Base-by-base conservation (phyloP, 2,329 filamentous ascomycete species). In the Clathrospora elynae region DNA sequence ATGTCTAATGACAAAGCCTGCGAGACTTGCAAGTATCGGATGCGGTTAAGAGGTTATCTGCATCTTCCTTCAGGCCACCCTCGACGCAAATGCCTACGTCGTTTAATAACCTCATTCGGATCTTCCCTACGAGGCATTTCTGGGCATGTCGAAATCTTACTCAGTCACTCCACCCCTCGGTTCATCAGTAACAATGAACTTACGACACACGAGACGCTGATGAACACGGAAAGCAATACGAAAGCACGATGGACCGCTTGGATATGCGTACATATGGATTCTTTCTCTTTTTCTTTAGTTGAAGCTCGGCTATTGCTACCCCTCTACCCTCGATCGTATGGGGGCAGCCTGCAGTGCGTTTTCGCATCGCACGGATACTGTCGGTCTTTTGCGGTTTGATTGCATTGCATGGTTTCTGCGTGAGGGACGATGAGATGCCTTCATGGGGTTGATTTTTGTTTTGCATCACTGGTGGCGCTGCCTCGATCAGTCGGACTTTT, bases 371-470 rank as follows among this genome's bases (percentile, higher is more conserved):
- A 44, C 37, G 36, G 47, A 54, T 54, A 45, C 42, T 42, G 34
- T 35, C 29, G 24, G 44, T 53, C 45, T 34, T 51, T 53, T 46
- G 42, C 35, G 36, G 49, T 47, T 57, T 54, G 53, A 50, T 49
- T 51, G 54, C 57, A 61, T 61, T 61, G 60, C 62, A 63, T 64
- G 51, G 57, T 51, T 51, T 56, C n/a, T 55, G 49, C 53, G 48
- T 52, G 56, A 53, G 50, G 53, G 55, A 49, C 38, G 41, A 45
- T 55, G 26, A 43, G 41, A 42, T 46, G 26, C 34, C 38, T 33
- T 43, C 45, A 43, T 35, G 31, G 36, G 35, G 35, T 49, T 49
- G n/a, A n/a, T 50, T 35, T 19, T 30, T 53, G 54, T 20, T 18
- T 46, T 54, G 60, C 60, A 63, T 63, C 46, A 39, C 32, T 31